Evolutionary conservation across 768 basidiomycete species (phyloP), one percentile per base, ranked within the genome.

Genomic region (Psilocybe subaeruginosa): DNA sequence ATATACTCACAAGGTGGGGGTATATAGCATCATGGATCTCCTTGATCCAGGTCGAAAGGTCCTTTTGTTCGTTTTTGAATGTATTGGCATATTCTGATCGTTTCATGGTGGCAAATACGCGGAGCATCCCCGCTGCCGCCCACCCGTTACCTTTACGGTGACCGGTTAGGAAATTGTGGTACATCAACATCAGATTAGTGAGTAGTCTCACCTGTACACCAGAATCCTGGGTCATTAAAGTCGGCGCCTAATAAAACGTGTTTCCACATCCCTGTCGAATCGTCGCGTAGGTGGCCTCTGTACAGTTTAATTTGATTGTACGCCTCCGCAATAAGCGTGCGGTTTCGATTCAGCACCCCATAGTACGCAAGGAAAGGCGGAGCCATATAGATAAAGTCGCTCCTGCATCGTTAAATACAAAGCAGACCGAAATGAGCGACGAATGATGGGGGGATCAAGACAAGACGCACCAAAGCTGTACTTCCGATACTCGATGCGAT

Each of bases 331-430:
- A 95, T 64, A 16, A 93, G 74, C 0, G 84, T 82, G 31, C 78
- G 69, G 70, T 95, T 90, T 23, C 72, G 64, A 0, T 85, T 85
- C 6, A 75, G 60, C 46, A 85, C 84, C 41, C 91, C 95, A 70
- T 93, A 93, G 73, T 93, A 94, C 0, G 93, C 92, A 8, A 95
- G 74, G 71, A 94, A 96, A 0, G 92, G 91, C 1, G 93, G 93
- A 0, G 89, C 89, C 93, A 93, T 93, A 71, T 88, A 93, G 11
- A 91, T 81, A 55, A 81, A 93, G 70, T 94, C 92, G 55, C 85
- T 85, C 91, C 91, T 92, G 54, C 1, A 54, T 58, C 0, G 14
- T 43, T 19, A 19, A 27, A 46, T 11, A 45, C 39, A 11, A 50
- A 7, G 27, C 52, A 19, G 14, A 37, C 16, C 8, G 39, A 58